Conservation (phyloP, 495 filamentous ascomycete species). For the Copromyces sp. region DNA sequence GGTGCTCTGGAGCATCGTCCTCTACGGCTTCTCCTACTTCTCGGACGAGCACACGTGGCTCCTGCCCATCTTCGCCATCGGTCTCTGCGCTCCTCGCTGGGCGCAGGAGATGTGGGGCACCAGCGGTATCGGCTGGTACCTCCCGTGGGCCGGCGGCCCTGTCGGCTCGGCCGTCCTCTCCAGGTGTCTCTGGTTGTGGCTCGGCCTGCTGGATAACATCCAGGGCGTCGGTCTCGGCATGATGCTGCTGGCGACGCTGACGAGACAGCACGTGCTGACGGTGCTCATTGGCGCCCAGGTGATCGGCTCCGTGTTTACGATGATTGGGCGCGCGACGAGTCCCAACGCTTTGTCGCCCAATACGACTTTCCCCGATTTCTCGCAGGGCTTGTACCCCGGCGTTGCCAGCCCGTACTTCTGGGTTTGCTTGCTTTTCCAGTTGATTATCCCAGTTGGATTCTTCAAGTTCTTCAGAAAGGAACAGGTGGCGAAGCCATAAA, state of each 20-base stretch:
- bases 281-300: conserved; percentile 47
- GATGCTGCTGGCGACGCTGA: conserved; percentile 53
- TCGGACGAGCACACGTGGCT: conserved; percentile 52
- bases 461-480: conserved; percentile 63
- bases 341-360: conserved; percentile 50
- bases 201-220: conserved; percentile 52
- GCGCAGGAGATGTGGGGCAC: conserved; percentile 56
- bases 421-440: conserved; percentile 51
- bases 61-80: conserved; percentile 56
- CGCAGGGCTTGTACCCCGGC: conserved; percentile 32
- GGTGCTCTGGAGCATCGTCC: conserved; percentile 41
- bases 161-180: conserved; percentile 42
- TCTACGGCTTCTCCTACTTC: conserved; percentile 38
- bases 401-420: conserved; percentile 55
- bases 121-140: conserved; percentile 45
- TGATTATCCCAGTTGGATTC: conserved; percentile 55
- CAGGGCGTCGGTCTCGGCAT: conserved; percentile 55
- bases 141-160: conserved; percentile 48
- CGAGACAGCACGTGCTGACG: conserved; percentile 47
- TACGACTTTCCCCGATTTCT: conserved; percentile 53
- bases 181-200: conserved; percentile 53
- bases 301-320: conserved; percentile 45
- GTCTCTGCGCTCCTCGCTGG: conserved; percentile 54
- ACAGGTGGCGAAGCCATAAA: conserved; percentile 55
- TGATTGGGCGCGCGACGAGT: conserved; percentile 47